Conservation (phyloP, 306 rosid genomes). For the Chamaecrista fasciculata region DNA sequence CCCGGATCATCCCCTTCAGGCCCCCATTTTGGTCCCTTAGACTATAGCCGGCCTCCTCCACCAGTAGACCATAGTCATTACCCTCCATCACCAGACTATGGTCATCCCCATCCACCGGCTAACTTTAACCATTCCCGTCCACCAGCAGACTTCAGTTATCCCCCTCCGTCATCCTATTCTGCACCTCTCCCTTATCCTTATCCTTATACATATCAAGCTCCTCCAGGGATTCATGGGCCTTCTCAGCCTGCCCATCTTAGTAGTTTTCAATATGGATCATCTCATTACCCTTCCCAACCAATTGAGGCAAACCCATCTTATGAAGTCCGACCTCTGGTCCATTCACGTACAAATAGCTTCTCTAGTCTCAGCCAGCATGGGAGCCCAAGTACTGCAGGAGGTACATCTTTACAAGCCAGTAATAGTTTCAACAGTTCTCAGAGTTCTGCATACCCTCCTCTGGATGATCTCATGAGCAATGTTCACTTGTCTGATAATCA, state of each 20-base stretch:
- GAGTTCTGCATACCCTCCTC: constrained; percentile 54
- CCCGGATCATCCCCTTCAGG: constrained; percentile 17
- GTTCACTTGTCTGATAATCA: constrained; percentile 50
- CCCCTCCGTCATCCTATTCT: constrained; percentile 30
- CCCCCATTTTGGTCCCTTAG: constrained; percentile 34
- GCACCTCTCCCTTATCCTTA: constrained; percentile 24
- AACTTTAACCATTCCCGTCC: constrained; percentile 9
- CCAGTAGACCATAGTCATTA: constrained; percentile 13
- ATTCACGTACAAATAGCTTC: constrained; percentile 50
- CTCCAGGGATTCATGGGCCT: constrained; percentile 33
- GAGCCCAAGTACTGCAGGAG: constrained; percentile 18
- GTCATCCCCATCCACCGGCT: constrained; percentile 22
- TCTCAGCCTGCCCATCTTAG: constrained; percentile 46
- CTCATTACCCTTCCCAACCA: constrained; percentile 50
- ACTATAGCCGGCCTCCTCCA: constrained; percentile 25
- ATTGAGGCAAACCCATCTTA: constrained; percentile 34
- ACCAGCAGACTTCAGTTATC: background rate
- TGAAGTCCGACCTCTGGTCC: constrained; percentile 29
- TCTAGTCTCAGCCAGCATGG: constrained; percentile 43
- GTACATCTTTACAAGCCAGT: constrained; percentile 10
- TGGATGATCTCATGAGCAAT: constrained; percentile 55
- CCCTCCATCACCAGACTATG: constrained; percentile 29
- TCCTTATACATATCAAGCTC: constrained; percentile 40
- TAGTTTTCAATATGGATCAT: constrained; percentile 59
- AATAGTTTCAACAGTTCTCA: constrained; percentile 32